These are phyloP conservation scores for Acacia melanoxylon DNA, from an alignment of 306 rosid species.

Conservation along the genomic window DNA sequence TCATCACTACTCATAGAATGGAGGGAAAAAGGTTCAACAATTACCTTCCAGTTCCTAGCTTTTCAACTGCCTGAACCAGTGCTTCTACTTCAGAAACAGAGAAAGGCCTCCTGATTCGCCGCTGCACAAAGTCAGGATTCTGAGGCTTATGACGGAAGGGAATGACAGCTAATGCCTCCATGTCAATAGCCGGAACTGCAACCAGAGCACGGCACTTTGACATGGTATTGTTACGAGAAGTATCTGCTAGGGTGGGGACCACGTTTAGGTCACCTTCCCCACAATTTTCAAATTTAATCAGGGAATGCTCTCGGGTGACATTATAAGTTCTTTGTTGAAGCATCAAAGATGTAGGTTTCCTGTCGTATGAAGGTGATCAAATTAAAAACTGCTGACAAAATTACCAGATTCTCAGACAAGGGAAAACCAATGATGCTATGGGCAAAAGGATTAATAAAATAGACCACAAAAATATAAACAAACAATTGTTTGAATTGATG, in stretches of 20 bases:
- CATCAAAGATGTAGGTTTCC: conserved; percentile 55
- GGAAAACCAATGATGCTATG: not conserved
- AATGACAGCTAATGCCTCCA: conserved; percentile 63
- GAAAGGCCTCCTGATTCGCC: conserved; percentile 82
- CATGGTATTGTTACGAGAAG: conserved; percentile 45
- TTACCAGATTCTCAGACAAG: not conserved
- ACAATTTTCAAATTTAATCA: conserved; percentile 45
- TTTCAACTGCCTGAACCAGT: conserved; percentile 78
- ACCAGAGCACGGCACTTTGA: conserved; percentile 56
- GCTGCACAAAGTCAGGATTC: conserved; percentile 58
- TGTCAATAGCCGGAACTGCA: conserved; percentile 58
- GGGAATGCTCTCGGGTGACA: conserved; percentile 39
- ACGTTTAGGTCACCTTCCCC: conserved; percentile 42
- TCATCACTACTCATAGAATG: conserved; percentile 2
- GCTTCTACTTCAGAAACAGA: conserved; percentile 84
- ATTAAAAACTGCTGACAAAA: conserved; percentile 25
- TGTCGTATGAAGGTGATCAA: conserved; percentile 31
- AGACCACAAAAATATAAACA: not conserved
- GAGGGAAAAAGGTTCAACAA: not conserved
- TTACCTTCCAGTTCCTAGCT: conserved; percentile 87
- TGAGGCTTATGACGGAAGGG: conserved; percentile 58
- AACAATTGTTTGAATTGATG: conserved; percentile 25
- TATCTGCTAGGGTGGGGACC: conserved; percentile 38
- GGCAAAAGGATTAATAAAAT: not conserved
- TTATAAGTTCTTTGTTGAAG: conserved; percentile 45